Base-by-base conservation (phyloP, 768 basidiomycete species). In the Suillus lakei region DNA sequence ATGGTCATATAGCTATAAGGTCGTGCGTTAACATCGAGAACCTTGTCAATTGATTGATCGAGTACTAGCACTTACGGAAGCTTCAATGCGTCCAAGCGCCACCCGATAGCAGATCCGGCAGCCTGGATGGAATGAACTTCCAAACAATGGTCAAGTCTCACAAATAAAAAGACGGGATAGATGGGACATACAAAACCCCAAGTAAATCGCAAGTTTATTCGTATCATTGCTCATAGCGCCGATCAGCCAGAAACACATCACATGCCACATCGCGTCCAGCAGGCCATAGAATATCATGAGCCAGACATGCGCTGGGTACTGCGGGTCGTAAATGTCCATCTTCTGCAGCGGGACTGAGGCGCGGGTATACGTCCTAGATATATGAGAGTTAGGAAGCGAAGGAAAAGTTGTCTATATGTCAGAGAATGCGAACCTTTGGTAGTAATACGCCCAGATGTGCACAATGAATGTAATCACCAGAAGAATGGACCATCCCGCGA, bases 171-270 rank as follows among this genome's bases (percentile, higher is more conserved):
- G 26, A 51, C 21, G 26, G 16, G 10, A 58, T 30, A 26, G 60
- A 62, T 32, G 16, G 63, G 2, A 80, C 89, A 68, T 72, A 92
- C 91, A 93, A 70, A 93, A 90, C 32, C 93, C 92, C 8, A 88
- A 78, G 71, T 92, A 89, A 73, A 92, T 84, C 0, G 91, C 92
- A 21, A 95, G 84, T 73, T 91, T 91, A 7, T 82, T 85, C 10
- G 89, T 86, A 71, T 92, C 88, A 66, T 93, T 92, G 30, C 89
- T 91, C 88, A 95, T 91, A 9, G 90, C 88, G 53, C 92, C 92
- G 82, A 91, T 90, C 71, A 91, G 80, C 90, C 90, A 92, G 74
- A 92, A 91, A 12, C 85, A 84, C 0, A 84, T 86, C 3, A 89
- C 91, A 73, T 93, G 92, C 90, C 91, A 93, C 85, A 91, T 88